Conservation (phyloP, 2,329 filamentous ascomycete genomes). For the Cytospora schulzeri region DNA sequence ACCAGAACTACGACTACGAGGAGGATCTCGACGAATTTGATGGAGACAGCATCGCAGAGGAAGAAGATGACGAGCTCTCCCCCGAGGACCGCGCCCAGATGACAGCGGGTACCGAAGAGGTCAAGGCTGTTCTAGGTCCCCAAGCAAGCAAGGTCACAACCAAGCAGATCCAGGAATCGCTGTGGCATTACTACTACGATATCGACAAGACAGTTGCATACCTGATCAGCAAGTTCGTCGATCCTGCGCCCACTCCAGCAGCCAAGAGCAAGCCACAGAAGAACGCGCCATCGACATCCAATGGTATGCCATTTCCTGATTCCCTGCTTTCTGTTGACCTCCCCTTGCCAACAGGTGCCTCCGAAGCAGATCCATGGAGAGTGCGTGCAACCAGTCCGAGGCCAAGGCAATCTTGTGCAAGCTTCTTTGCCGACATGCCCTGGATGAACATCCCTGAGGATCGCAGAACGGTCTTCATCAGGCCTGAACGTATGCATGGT, state of each 20-base stretch:
- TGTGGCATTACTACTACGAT: constrained; percentile 98
- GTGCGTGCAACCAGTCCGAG: constrained; percentile 29
- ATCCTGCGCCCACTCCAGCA: constrained; percentile 45
- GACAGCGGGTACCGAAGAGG: constrained; percentile 65
- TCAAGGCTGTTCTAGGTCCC: constrained; percentile 65
- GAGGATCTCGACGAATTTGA: constrained; percentile 56
- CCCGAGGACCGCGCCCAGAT: constrained; percentile 55
- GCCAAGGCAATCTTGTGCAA: constrained; percentile 41
- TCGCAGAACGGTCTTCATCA: constrained; percentile 66
- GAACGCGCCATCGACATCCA: constrained; percentile 41
- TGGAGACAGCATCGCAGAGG: constrained; percentile 43
- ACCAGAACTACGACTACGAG: constrained; percentile 53
- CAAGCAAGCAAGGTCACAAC: constrained; percentile 58
- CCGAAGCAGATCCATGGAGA: constrained; percentile 27
- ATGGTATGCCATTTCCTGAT: constrained; percentile 22
- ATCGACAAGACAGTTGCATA: constrained; percentile 83
- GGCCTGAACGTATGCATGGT: constrained; percentile 51
- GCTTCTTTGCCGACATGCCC: constrained; percentile 81
- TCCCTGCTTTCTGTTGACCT: constrained; percentile 9
- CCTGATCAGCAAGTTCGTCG: constrained; percentile 66
- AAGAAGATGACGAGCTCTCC: constrained; percentile 50
- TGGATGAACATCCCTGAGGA: constrained; percentile 76
- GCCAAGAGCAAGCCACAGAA: constrained; percentile 43
- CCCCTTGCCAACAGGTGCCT: constrained; percentile 25
- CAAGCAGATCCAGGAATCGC: constrained; percentile 78